A percentile compares a stretch with the other conserved stretches of the same genome.
Conservation (phyloP, 2,329 filamentous ascomycete genomes). For the Periconia macrospinosa region DNA sequence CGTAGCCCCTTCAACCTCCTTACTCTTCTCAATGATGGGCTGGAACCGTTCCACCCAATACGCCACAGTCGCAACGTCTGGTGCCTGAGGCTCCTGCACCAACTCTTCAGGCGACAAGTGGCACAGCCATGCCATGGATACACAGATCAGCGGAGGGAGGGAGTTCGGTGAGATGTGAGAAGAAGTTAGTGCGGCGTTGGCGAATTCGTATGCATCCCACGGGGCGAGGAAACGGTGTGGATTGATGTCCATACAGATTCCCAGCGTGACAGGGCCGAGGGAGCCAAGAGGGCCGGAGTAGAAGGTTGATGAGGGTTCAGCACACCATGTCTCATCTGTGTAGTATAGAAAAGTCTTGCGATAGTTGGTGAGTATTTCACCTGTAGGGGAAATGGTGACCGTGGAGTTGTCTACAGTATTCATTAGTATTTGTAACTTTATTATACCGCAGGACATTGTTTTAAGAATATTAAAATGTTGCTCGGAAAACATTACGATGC, state of each 20-base stretch:
- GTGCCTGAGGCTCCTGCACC: constrained; percentile 52
- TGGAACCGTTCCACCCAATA: constrained; percentile 77
- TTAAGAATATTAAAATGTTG: background rate
- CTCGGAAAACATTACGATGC: background rate
- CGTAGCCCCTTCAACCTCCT: constrained; percentile 51
- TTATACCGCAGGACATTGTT: background rate
- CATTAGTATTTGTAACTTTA: background rate
- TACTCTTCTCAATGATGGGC: constrained; percentile 51
- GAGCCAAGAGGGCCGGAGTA: constrained; percentile 38
- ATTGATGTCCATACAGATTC: constrained; percentile 64
- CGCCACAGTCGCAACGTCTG: constrained; percentile 71
- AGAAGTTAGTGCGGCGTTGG: constrained; percentile 58
- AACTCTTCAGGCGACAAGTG: constrained; percentile 53
- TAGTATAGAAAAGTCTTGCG: constrained; percentile 68
- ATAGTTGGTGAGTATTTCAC: constrained; percentile 61
- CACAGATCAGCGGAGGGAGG: constrained; percentile 64
- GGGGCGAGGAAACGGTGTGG: constrained; percentile 63
- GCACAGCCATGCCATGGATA: constrained; percentile 81
- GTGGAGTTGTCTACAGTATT: constrained; percentile 54
- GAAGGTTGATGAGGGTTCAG: constrained; percentile 51
- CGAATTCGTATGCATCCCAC: constrained; percentile 61
- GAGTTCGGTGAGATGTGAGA: background rate
- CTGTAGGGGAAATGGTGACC: constrained; percentile 59
- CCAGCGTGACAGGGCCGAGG: constrained; percentile 44
- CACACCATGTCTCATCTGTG: constrained; percentile 67